Evolutionary conservation across 169 alveolate species (phyloP).

Genomic region (Plasmodium gaboni): DNA sequence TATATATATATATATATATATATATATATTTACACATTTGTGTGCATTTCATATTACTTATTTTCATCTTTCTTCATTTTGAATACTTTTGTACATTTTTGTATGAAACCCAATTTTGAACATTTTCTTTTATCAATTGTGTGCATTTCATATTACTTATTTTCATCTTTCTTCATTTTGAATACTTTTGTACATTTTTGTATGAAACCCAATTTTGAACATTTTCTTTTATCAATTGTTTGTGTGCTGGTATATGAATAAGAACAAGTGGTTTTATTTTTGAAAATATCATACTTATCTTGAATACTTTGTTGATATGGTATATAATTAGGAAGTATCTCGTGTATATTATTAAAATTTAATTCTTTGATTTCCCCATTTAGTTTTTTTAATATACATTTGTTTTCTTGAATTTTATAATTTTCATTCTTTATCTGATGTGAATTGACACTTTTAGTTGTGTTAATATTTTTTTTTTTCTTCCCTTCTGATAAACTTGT

Average conservation of each 20-base stretch:
- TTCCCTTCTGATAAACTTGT: too few relatives aligned
- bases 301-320: slow-evolving; percentile 31
- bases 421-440: not conserved
- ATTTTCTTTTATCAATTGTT: slow-evolving; percentile 12
- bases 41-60: not conserved
- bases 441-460: too few relatives aligned
- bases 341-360: slow-evolving; percentile 8
- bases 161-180: not conserved
- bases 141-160: slow-evolving; percentile 15
- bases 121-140: slow-evolving; percentile 21
- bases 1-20: not conserved
- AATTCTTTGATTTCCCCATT: slow-evolving; percentile 43
- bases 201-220: slow-evolving; percentile 15
- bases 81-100: slow-evolving; percentile 51
- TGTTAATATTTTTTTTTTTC: too few relatives aligned
- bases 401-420: not conserved
- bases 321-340: slow-evolving; percentile 31
- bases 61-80: not conserved
- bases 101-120: slow-evolving; percentile 13
- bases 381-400: slow-evolving; percentile 24
- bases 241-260: slow-evolving; percentile 10
- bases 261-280: not conserved
- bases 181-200: slow-evolving; percentile 52
- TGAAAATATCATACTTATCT: not conserved
- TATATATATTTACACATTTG: not conserved